Evolutionary conservation across 371 early-diverging fungal species (phyloP).

Genomic region (Dichotomocladium elegans): DNA sequence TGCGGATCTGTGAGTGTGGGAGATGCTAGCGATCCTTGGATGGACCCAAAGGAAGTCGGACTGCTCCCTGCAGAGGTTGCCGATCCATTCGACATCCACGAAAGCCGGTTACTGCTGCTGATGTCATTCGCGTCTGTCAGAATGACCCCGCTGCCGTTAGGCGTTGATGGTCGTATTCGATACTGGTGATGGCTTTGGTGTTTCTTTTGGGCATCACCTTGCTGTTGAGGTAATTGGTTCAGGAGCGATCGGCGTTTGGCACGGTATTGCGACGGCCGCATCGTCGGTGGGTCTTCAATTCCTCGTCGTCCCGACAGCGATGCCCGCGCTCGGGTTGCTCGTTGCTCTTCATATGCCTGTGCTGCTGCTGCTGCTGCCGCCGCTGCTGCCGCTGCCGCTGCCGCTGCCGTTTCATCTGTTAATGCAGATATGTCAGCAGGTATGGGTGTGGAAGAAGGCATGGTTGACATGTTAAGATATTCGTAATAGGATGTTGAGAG

Average conservation of each 20-base stretch:
- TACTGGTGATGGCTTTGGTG: not conserved
- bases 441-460: not conserved
- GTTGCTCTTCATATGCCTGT: constrained; percentile 12
- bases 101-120: not conserved
- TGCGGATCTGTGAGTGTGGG: not conserved
- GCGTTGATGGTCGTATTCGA: constrained; percentile 11
- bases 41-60: no score
- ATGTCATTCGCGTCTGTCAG: constrained; percentile 11
- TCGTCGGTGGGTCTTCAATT: constrained; percentile 18
- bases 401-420: not conserved
- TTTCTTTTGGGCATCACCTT: not conserved
- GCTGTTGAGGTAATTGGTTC: constrained; percentile 23
- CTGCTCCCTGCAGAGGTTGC: constrained; percentile 16
- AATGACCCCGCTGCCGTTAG: constrained; percentile 14
- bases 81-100: constrained; percentile 21
- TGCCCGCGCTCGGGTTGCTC: constrained; percentile 1
- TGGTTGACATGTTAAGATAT: constrained; percentile 20
- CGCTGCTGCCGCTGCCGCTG: not conserved
- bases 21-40: not conserved
- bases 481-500: constrained; percentile 61
- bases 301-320: constrained; percentile 10
- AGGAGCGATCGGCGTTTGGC: constrained; percentile 45
- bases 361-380: not conserved
- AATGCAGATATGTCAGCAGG: no score
- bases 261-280: constrained; percentile 42